Base-by-base conservation (phyloP, 2,329 filamentous ascomycete genomes). In the Ophiostoma pallidulum region DNA sequence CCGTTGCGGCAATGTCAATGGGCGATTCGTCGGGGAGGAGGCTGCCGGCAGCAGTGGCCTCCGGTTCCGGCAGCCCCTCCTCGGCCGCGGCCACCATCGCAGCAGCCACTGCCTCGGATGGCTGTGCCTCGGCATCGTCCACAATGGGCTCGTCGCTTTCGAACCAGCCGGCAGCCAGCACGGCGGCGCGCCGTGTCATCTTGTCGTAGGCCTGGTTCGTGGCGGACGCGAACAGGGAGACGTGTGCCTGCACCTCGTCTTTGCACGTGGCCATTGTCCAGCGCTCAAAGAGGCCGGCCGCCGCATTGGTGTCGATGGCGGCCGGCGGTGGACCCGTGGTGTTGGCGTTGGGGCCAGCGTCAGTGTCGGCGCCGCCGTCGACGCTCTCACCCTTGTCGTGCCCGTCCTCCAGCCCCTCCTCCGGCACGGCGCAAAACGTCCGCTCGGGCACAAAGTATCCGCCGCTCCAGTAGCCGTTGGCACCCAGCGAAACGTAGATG, bases 401-500 rank as follows among this genome's bases (percentile, higher is more conserved):
- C 9, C 14, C 19, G 7, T 20, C 31, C 8, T 33, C 12, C 10
- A 24, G 8, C 5, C 12, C n/a, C 14, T n/a, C 22, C 16, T 26
- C 31, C 24, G 61, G 62, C 0, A 90, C 65, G 4, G 84, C 82
- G 60, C 86, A 91, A 58, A 94, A 94, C 0, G 87, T 94, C 35
- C 89, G 70, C 56, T 89, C 78, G 0, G 75, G 75, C 0, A 78
- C 73, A 59, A 71, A 81, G 64, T 69, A 78, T 0, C 75, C 75
- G 3, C 75, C 75, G 24, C 68, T 73, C 75, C 75, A 78, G 57
- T 75, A 72, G 2, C 83, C 80, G 48, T 84, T 84, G 58, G 81
- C 77, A 0, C 86, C 86, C 7, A 95, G 72, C 0, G 79, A 82
- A 1, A 79, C 85, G 62, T 90, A 92, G 49, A 90, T 78, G 58